phyloP scores from a whole-genome alignment of 176 grass and related monocot genomes.

The Triticum monococcum region DNA sequence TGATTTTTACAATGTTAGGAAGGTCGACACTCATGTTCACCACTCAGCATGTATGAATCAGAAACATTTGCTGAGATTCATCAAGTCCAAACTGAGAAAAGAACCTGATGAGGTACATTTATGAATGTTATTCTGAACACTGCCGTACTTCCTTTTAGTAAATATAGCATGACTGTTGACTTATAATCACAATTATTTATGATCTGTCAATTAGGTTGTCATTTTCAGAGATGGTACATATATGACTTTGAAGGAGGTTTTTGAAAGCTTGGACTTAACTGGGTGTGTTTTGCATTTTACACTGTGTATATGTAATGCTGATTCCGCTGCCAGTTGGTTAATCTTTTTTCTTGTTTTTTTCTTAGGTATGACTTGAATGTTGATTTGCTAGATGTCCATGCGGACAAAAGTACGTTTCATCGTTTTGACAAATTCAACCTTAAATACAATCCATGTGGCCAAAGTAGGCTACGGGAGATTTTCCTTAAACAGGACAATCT shows the following conservation, averaged over 20 bases:
- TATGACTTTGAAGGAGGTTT: slow-evolving; percentile 98
- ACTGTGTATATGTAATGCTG: slow-evolving; percentile 13
- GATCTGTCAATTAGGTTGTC: slow-evolving; percentile 70
- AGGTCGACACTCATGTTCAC: slow-evolving; percentile 99
- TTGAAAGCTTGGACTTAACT: slow-evolving; percentile 97
- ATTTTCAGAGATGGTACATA: slow-evolving; percentile 99
- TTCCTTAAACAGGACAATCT: slow-evolving; percentile 99
- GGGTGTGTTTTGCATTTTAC: slow-evolving; percentile 55
- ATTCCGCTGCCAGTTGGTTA: slow-evolving; percentile 23
- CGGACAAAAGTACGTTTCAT: slow-evolving; percentile 99
- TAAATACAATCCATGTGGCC: slow-evolving; percentile 98
- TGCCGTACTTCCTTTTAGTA: neutral
- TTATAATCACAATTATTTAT: slow-evolving; percentile 29
- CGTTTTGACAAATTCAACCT: slow-evolving; percentile 99
- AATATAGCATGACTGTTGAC: neutral
- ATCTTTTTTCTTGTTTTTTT: slow-evolving; percentile 37
- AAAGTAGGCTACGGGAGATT: slow-evolving; percentile 95
- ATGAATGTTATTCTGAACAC: neutral
- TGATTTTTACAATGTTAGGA: slow-evolving; percentile 99
- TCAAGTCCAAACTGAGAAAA: slow-evolving; percentile 95
- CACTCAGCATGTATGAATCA: slow-evolving; percentile 99
- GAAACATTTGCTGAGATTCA: slow-evolving; percentile 92
- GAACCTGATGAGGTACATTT: slow-evolving; percentile 92
- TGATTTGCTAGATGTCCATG: slow-evolving; percentile 97
- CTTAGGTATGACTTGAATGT: slow-evolving; percentile 92